Percentiles rank a stretch among this genome's conserved stretches.
Conservation (phyloP, 768 basidiomycete species). For the Rhodosporidiobolus sp. region DNA sequence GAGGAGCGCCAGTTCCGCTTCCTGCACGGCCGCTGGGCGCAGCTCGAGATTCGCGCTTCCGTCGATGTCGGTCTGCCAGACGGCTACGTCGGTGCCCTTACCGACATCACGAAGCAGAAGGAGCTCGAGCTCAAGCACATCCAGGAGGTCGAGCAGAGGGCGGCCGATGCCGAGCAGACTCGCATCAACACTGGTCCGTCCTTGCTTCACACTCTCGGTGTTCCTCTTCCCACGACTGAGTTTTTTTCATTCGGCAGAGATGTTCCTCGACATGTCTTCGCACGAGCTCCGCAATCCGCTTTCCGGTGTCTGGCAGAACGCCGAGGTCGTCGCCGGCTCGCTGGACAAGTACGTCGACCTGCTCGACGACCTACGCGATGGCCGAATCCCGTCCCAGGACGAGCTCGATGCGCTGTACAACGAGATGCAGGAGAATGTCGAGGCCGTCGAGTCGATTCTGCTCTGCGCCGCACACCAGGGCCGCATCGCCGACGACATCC, state of each 20-base stretch:
- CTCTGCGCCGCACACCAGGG: slow-evolving; percentile 35
- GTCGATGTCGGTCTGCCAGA: slow-evolving; percentile 17
- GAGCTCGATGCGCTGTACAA: slow-evolving; percentile 1
- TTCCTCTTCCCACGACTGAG: not conserved
- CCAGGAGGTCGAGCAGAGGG: slow-evolving; percentile 34
- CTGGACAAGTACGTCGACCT: slow-evolving; percentile 30
- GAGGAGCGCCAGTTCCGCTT: slow-evolving; percentile 30
- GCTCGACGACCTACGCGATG: slow-evolving; percentile 15
- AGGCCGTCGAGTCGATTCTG: slow-evolving; percentile 35
- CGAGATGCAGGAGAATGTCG: slow-evolving; percentile 38
- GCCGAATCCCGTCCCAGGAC: not conserved
- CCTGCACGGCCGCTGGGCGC: slow-evolving; percentile 26
- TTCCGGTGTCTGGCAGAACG: slow-evolving; percentile 39
- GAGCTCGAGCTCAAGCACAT: slow-evolving; percentile 33
- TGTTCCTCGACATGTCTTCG: slow-evolving; percentile 27
- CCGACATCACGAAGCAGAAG: slow-evolving; percentile 36
- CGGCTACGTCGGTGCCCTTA: slow-evolving; percentile 29
- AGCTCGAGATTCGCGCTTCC: slow-evolving; percentile 31
- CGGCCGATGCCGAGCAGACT: slow-evolving; percentile 37
- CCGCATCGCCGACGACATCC: slow-evolving; percentile 36
- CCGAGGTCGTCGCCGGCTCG: slow-evolving; percentile 30
- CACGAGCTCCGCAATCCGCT: slow-evolving; percentile 40
- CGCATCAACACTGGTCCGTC: slow-evolving; percentile 18
- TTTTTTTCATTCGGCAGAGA: not conserved
- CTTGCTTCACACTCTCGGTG: not conserved